Conservation (phyloP, 2,329 filamentous ascomycete species). For the Epichloe amarillans region DNA sequence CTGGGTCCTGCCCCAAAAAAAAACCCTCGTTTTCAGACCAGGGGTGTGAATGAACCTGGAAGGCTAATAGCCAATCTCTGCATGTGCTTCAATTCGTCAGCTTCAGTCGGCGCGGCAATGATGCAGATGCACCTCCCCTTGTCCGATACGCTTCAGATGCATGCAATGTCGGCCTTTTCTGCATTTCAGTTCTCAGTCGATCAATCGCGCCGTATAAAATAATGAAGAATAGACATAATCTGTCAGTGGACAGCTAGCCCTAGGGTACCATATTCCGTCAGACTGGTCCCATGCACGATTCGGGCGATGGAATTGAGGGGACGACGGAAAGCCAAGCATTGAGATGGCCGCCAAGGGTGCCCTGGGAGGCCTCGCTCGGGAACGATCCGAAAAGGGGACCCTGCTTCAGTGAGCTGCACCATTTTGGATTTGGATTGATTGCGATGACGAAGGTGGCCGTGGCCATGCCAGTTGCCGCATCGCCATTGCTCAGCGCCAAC, state of each 20-base stretch:
- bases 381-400: conserved; percentile 3
- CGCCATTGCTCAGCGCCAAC: background rate
- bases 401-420: background rate
- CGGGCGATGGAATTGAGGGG: background rate
- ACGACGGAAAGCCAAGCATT: background rate
- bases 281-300: background rate
- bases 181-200: too few species aligned
- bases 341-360: background rate
- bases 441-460: conserved; percentile 1
- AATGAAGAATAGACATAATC: background rate
- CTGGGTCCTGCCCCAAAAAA: background rate
- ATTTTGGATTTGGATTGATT: background rate
- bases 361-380: conserved; percentile 6
- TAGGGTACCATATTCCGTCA: background rate
- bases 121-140: background rate
- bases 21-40: background rate
- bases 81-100: background rate
- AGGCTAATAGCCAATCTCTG: background rate
- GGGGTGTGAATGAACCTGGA: background rate
- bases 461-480: background rate
- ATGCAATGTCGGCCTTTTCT: background rate
- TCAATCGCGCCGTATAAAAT: too few species aligned
- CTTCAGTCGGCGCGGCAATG: background rate
- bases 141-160: background rate
- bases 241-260: background rate